phyloP scores from a whole-genome alignment of 1,284 basidiomycete species.

The Trichosporon inkin region DNA sequence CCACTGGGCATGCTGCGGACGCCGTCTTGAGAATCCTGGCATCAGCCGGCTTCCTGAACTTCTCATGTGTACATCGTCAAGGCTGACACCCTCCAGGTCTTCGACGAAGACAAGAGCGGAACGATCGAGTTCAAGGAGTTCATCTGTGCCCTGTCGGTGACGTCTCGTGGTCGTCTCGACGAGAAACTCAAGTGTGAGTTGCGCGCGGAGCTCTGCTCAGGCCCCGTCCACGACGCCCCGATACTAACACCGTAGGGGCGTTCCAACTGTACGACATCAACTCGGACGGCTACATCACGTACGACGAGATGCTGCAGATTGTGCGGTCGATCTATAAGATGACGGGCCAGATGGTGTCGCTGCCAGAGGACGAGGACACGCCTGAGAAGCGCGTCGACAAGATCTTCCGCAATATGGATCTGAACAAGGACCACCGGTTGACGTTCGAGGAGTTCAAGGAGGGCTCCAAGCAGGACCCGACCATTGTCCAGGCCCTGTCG shows the following conservation, averaged over 20 bases:
- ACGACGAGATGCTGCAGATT: slow-evolving; percentile 97
- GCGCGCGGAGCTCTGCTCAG: too few relatives aligned
- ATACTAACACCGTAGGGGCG: slow-evolving; percentile 66
- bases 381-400: slow-evolving; percentile 99
- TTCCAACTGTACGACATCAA: slow-evolving; percentile 99
- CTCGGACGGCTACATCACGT: slow-evolving; percentile 92
- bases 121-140: slow-evolving; percentile 98
- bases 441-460: slow-evolving; percentile 95
- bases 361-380: slow-evolving; percentile 95
- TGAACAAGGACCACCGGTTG: slow-evolving; percentile 79
- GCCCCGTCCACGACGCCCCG: too few relatives aligned
- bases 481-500: slow-evolving; percentile 79
- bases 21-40: too few relatives aligned
- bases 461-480: slow-evolving; percentile 94
- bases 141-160: slow-evolving; percentile 94
- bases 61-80: too few relatives aligned
- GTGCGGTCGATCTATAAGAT: slow-evolving; percentile 97
- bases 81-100: slow-evolving; percentile 55
- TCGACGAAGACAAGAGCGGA: slow-evolving; percentile 92
- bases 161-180: slow-evolving; percentile 86
- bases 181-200: slow-evolving; percentile 95
- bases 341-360: slow-evolving; percentile 98
- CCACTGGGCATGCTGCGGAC: too few relatives aligned
- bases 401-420: slow-evolving; percentile 90
- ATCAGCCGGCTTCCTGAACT: too few relatives aligned